phyloP scores from a whole-genome alignment of 2,329 filamentous ascomycete genomes.

The Verticillium isaacii region DNA sequence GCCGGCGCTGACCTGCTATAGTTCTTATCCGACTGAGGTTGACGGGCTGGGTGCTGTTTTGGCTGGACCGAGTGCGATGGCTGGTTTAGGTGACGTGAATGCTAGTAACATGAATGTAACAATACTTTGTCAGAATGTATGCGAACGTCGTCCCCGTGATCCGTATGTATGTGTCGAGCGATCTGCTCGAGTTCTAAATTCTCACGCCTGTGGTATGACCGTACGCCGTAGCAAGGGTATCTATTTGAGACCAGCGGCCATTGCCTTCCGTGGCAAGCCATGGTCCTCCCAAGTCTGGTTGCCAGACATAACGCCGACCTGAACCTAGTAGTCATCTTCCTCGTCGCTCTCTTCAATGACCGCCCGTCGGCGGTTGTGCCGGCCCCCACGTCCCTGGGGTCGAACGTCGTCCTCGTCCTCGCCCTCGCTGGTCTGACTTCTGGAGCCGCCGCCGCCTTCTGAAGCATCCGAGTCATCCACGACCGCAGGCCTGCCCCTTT shows the following conservation, averaged over 20 bases:
- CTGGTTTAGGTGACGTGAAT: neutral
- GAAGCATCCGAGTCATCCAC: slow-evolving; percentile 14
- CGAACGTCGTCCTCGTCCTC: slow-evolving; percentile 3
- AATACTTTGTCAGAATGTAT: no score
- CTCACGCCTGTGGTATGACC: neutral
- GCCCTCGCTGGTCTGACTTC: slow-evolving; percentile 2
- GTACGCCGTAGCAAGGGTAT: neutral
- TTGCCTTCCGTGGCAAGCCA: neutral
- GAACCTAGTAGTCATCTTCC: slow-evolving; percentile 11
- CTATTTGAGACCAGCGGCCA: neutral
- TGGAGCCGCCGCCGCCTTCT: neutral
- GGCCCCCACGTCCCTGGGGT: neutral
- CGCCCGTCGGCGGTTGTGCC: slow-evolving; percentile 7
- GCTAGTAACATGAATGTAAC: neutral
- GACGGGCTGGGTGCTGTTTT: neutral
- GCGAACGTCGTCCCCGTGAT: neutral
- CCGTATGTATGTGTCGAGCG: neutral
- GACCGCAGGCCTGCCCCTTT: neutral
- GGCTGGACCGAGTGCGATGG: neutral
- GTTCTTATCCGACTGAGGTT: neutral
- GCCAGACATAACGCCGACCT: neutral
- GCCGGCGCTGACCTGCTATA: neutral
- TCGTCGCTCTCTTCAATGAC: slow-evolving; percentile 19
- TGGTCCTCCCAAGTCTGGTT: neutral
- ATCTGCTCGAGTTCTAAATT: neutral